These are phyloP conservation scores for Xylaria scruposa DNA, from an alignment of 495 filamentous ascomycete species.

Conservation along the genomic window DNA sequence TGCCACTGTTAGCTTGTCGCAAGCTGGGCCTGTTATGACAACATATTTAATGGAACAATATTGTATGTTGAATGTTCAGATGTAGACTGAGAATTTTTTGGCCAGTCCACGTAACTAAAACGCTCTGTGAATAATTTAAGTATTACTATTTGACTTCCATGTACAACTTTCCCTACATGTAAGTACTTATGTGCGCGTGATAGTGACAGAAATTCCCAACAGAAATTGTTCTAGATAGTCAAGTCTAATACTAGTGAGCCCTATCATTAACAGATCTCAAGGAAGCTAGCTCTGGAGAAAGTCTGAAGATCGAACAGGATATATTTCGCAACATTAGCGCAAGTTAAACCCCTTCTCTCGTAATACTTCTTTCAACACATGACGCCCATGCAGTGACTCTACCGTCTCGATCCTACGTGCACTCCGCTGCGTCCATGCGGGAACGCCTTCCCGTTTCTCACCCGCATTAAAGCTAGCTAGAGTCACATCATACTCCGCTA, in stretches of 20 bases:
- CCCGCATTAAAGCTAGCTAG: conserved; percentile 33
- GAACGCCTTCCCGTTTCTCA: conserved; percentile 31
- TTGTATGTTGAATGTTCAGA: too few relatives aligned
- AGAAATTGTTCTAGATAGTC: too few relatives aligned
- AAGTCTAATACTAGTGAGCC: background rate
- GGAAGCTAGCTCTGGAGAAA: background rate
- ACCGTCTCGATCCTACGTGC: conserved; percentile 34
- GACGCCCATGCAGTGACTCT: conserved; percentile 33
- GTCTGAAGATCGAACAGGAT: background rate
- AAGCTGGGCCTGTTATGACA: background rate
- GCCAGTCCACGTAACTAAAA: too few relatives aligned
- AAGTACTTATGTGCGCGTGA: too few relatives aligned
- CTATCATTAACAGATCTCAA: background rate
- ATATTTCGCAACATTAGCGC: background rate
- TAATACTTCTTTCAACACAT: conserved; percentile 19
- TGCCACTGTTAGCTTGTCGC: background rate
- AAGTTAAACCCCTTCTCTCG: conserved; percentile 18
- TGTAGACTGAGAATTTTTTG: too few relatives aligned
- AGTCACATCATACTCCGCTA: conserved; percentile 32
- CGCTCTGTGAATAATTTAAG: too few relatives aligned
- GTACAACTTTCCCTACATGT: too few relatives aligned
- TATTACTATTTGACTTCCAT: too few relatives aligned
- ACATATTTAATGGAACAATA: too few relatives aligned
- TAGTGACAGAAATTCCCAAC: too few relatives aligned
- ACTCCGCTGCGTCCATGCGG: conserved; percentile 36